These are phyloP conservation scores for Euphorbia schlechtendalii DNA, from an alignment of 441 rosid species.

Conservation along the genomic window DNA sequence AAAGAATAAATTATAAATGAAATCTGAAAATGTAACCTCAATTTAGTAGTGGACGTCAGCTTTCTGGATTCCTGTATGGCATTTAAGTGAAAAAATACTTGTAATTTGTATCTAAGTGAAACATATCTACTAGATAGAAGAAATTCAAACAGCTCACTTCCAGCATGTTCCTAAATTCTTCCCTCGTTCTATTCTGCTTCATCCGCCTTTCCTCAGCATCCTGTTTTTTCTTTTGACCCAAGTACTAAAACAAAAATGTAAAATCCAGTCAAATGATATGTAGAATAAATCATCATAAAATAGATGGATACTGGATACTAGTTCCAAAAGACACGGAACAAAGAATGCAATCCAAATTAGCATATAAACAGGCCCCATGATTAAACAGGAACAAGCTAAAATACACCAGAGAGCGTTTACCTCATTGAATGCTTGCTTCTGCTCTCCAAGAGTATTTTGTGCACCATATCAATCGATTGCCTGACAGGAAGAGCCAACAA, in stretches of 20 bases:
- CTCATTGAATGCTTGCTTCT: slow-evolving; percentile 98
- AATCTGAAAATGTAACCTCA: slow-evolving; percentile 57
- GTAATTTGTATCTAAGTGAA: slow-evolving; percentile 5
- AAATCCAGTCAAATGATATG: slow-evolving; percentile 2
- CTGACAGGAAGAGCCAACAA: slow-evolving; percentile 25
- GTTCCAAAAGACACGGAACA: not conserved
- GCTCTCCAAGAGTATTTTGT: slow-evolving; percentile 88
- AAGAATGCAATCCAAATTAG: not conserved
- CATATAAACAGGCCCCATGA: too few relatives aligned
- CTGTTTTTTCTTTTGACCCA: slow-evolving; percentile 87
- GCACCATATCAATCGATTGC: slow-evolving; percentile 90
- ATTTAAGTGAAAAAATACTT: slow-evolving; percentile 2
- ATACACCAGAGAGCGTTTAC: slow-evolving; percentile 40
- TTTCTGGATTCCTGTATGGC: slow-evolving; percentile 66
- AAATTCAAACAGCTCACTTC: slow-evolving; percentile 49
- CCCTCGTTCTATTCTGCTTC: slow-evolving; percentile 90
- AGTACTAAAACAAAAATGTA: slow-evolving; percentile 39
- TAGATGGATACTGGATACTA: not conserved
- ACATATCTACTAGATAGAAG: not conserved
- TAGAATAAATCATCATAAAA: too few relatives aligned
- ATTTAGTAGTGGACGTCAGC: slow-evolving; percentile 66
- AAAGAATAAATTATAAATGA: slow-evolving; percentile 4
- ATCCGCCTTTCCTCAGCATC: slow-evolving; percentile 92
- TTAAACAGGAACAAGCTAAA: too few relatives aligned
- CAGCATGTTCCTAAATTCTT: slow-evolving; percentile 83